phyloP scores from a whole-genome alignment of 2,329 filamentous ascomycete species.

The Alternaria triticimaculans region DNA sequence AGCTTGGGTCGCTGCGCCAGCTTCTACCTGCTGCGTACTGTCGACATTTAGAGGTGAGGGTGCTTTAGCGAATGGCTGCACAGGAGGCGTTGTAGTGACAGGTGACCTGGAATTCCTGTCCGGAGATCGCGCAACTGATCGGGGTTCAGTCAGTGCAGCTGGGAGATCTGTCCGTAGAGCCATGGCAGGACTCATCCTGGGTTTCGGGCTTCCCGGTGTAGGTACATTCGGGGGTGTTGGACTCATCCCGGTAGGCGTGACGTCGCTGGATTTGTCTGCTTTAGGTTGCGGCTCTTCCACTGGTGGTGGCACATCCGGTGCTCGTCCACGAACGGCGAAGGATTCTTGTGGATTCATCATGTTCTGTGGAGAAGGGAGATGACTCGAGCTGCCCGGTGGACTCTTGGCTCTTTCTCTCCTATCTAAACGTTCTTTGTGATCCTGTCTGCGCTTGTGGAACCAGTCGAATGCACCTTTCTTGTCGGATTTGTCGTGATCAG shows the following conservation, averaged over 20 bases:
- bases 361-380: conserved; percentile 27
- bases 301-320: conserved; percentile 33
- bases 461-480: conserved; percentile 69
- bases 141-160: conserved; percentile 17
- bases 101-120: conserved; percentile 8
- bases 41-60: neutral
- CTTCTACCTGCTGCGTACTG: neutral
- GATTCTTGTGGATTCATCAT: conserved; percentile 28
- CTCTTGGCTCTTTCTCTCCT: conserved; percentile 62
- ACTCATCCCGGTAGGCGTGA: conserved; percentile 27
- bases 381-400: conserved; percentile 49
- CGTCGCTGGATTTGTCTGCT: conserved; percentile 26
- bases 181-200: neutral
- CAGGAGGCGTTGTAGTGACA: neutral
- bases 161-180: conserved; percentile 12
- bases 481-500: conserved; percentile 51
- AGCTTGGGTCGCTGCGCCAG: neutral
- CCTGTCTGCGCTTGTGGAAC: conserved; percentile 69
- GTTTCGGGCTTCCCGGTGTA: neutral
- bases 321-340: conserved; percentile 27
- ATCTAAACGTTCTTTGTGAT: conserved; percentile 61
- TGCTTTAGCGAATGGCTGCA: neutral
- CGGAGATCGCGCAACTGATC: conserved; percentile 17
- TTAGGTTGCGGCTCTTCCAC: conserved; percentile 9
- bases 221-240: conserved; percentile 5